Evolutionary conservation across 2,329 filamentous ascomycete genomes (phyloP).

Genomic region (Fusarium verticillioides): DNA sequence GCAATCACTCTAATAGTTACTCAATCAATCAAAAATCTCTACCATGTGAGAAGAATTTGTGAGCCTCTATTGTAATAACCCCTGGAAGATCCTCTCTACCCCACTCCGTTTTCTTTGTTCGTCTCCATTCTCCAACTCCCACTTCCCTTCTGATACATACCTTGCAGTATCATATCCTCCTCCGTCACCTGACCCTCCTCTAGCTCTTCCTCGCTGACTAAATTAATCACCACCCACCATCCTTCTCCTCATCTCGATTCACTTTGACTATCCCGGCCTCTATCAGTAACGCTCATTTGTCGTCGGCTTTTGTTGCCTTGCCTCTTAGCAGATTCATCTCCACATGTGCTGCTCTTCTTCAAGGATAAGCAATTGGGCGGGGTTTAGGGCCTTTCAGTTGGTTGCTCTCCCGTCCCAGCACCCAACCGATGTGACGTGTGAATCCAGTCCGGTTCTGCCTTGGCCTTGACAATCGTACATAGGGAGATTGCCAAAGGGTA

Average conservation of each 20-base stretch:
- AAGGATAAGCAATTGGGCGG: conserved; percentile 8
- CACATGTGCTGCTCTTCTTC: conserved; percentile 1
- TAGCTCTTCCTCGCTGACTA: background rate
- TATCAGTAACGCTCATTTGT: conserved; percentile 10
- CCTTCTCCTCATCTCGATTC: conserved; percentile 24
- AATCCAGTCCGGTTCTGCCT: background rate
- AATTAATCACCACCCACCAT: conserved; percentile 7
- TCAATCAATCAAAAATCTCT: background rate
- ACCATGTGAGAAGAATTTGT: background rate
- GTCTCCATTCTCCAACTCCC: background rate
- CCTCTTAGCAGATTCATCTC: conserved; percentile 10
- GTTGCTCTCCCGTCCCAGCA: conserved; percentile 26
- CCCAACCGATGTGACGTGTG: conserved; percentile 25
- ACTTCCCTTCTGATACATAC: background rate
- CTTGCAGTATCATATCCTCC: background rate
- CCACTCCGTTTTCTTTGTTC: background rate
- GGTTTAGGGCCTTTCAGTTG: conserved; percentile 5
- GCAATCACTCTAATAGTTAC: background rate
- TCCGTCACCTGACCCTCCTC: conserved; percentile 13
- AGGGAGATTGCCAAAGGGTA: background rate
- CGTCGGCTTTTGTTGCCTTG: background rate
- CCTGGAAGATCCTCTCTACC: background rate
- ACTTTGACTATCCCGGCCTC: conserved; percentile 1
- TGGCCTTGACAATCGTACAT: background rate
- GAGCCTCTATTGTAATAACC: background rate